These are phyloP conservation scores for Saraca asoca DNA, from an alignment of 331 rosid genomes.

Conservation along the genomic window DNA sequence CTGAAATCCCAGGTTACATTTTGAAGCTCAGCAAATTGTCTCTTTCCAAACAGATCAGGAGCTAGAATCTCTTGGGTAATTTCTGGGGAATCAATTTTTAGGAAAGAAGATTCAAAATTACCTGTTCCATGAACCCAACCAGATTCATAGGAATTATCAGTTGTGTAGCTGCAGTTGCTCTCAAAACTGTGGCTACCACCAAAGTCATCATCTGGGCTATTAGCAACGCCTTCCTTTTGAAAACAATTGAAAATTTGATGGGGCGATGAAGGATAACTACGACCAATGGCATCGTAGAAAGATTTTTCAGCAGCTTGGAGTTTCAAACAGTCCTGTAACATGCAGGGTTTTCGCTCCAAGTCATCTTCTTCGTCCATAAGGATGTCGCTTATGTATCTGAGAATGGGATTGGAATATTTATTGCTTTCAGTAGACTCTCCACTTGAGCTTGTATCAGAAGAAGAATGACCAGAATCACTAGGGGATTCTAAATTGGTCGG, in stretches of 20 bases:
- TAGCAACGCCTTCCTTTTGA: background rate
- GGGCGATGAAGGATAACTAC: constrained; percentile 39
- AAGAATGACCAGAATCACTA: constrained; percentile 29
- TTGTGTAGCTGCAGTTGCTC: constrained; percentile 34
- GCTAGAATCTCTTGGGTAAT: constrained; percentile 5
- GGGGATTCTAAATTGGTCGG: constrained; percentile 15
- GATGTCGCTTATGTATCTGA: constrained; percentile 68
- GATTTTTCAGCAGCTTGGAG: constrained; percentile 88
- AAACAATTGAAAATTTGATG: background rate
- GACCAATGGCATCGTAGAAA: constrained; percentile 62
- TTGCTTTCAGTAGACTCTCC: constrained; percentile 35
- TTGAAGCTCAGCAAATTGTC: constrained; percentile 32
- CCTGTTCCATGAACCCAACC: constrained; percentile 23
- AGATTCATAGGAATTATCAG: constrained; percentile 40
- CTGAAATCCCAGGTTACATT: constrained; percentile 37
- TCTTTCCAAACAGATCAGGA: constrained; percentile 32
- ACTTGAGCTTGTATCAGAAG: constrained; percentile 42
- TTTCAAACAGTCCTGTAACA: constrained; percentile 62
- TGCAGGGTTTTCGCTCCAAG: constrained; percentile 56
- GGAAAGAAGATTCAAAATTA: constrained; percentile 30
- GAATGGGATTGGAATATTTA: constrained; percentile 44
- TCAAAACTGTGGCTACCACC: constrained; percentile 28
- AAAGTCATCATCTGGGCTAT: constrained; percentile 33
- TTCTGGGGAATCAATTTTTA: constrained; percentile 29
- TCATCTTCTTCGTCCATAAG: constrained; percentile 82